Conservation (phyloP, 1,139 yeast species). For the Debaryomycetaceae sp. region DNA sequence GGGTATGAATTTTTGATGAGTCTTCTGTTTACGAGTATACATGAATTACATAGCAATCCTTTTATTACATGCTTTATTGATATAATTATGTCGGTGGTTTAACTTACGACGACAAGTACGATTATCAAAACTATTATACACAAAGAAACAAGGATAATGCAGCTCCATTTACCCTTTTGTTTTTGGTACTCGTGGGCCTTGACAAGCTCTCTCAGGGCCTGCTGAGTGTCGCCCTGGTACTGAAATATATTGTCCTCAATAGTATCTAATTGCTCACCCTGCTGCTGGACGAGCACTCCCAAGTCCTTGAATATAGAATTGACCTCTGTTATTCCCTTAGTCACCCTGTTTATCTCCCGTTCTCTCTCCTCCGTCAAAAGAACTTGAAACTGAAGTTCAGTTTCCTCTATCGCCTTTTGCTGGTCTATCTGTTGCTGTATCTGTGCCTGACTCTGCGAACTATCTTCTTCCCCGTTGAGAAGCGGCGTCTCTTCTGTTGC, state of each 20-base stretch:
- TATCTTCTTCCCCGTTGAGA: slow-evolving; percentile 13
- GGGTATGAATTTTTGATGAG: neutral
- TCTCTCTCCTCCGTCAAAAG: slow-evolving; percentile 70
- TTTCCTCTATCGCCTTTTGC: slow-evolving; percentile 43
- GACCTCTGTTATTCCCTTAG: slow-evolving; percentile 77
- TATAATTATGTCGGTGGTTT: neutral
- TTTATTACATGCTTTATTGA: neutral
- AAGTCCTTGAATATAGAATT: slow-evolving; percentile 81
- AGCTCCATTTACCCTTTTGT: slow-evolving; percentile 69
- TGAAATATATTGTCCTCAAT: slow-evolving; percentile 75
- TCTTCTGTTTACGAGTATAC: too few species aligned
- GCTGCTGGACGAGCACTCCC: slow-evolving; percentile 74
- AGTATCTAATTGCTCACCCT: slow-evolving; percentile 79
- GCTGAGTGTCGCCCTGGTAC: slow-evolving; percentile 63
- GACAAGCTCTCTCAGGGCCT: slow-evolving; percentile 64
- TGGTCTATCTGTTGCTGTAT: slow-evolving; percentile 33
- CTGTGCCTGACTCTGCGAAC: slow-evolving; percentile 22
- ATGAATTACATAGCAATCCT: neutral
- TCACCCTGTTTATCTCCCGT: slow-evolving; percentile 66
- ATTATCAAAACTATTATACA: slow-evolving; percentile 35
- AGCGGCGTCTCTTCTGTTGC: slow-evolving; percentile 28
- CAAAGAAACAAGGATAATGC: slow-evolving; percentile 53
- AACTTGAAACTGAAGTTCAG: slow-evolving; percentile 73
- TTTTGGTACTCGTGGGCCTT: slow-evolving; percentile 77
- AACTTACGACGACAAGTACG: slow-evolving; percentile 39